These are phyloP conservation scores for Cetraspora pellucida DNA, from an alignment of 192 early-diverging fungal genomes.

Conservation along the genomic window DNA sequence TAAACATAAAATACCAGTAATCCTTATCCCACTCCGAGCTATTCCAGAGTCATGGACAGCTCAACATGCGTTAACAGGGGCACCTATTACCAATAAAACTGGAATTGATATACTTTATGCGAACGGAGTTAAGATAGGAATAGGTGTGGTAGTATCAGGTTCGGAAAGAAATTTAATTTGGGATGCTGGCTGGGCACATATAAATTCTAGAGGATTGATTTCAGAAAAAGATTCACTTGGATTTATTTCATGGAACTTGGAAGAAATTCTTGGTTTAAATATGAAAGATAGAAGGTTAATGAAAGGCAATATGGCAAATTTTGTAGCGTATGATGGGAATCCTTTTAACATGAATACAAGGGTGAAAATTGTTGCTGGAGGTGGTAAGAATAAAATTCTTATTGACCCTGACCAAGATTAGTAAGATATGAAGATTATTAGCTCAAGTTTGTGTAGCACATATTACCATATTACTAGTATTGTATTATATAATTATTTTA, in stretches of 20 bases:
- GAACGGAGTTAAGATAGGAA: slow-evolving; percentile 63
- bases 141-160: slow-evolving; percentile 56
- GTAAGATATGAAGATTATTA: no score
- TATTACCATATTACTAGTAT: no score
- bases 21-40: slow-evolving; percentile 66
- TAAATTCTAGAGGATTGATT: slow-evolving; percentile 45
- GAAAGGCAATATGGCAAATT: slow-evolving; percentile 35
- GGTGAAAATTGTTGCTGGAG: slow-evolving; percentile 62
- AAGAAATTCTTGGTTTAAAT: slow-evolving; percentile 63
- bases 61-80: slow-evolving; percentile 60
- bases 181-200: slow-evolving; percentile 74
- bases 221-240: slow-evolving; percentile 67
- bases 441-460: no score
- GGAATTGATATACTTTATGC: slow-evolving; percentile 55
- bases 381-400: slow-evolving; percentile 33
- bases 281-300: slow-evolving; percentile 31
- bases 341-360: slow-evolving; percentile 65
- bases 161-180: slow-evolving; percentile 67
- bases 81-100: slow-evolving; percentile 53
- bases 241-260: slow-evolving; percentile 71
- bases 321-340: slow-evolving; percentile 65
- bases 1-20: slow-evolving; percentile 58
- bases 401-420: slow-evolving; percentile 32
- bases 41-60: slow-evolving; percentile 63
- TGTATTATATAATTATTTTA: no score